Evolutionary conservation across 2,329 filamentous ascomycete genomes (phyloP), one percentile per base, ranked within the genome.

Genomic region (Pseudogymnoascus sp.): DNA sequence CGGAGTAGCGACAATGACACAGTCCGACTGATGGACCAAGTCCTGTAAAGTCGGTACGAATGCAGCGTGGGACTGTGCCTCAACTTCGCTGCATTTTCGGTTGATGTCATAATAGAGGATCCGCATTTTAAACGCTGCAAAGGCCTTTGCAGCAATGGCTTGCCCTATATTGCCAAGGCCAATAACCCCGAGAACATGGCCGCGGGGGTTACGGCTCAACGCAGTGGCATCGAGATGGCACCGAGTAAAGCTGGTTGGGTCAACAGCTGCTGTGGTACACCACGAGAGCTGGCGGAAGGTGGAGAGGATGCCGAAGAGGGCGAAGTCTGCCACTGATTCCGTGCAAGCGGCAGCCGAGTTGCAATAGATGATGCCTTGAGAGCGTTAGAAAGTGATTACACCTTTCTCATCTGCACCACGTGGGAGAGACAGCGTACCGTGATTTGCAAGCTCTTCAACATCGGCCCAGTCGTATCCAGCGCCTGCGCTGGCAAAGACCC

Each of bases 271-370:
- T 58, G 68, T 66, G 7, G 66, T 70, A 59, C 69, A 71, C 82
- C 86, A 89, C 1, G 82, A 78, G 11, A 91, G 79, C 50, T 83
- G 79, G 59, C 88, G 84, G 75, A 90, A 91, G 12, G 82, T 84
- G 7, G 82, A 81, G 58, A 91, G 81, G 66, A 91, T 82, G 66
- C 88, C 80, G 68, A 84, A 85, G 39, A 89, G 77, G 15, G 86
- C 83, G 64, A 88, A 83, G 71, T 91, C 88, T 58, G 87, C 87
- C 1, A 90, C 87, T 4, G 87, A 83, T 68, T 91, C 88, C 6
- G 85, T 85, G 36, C 86, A 86, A 0, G 87, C 86, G 1, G 84
- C 79, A 1, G 86, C 87, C 68, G 69, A 81, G 73, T 91, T 90
- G 77, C 87, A 90, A 74, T 90, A 91, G 59, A 87, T 74, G 64